Base-by-base conservation (phyloP, 176 grass and related monocot species). In the Musa acuminata region DNA sequence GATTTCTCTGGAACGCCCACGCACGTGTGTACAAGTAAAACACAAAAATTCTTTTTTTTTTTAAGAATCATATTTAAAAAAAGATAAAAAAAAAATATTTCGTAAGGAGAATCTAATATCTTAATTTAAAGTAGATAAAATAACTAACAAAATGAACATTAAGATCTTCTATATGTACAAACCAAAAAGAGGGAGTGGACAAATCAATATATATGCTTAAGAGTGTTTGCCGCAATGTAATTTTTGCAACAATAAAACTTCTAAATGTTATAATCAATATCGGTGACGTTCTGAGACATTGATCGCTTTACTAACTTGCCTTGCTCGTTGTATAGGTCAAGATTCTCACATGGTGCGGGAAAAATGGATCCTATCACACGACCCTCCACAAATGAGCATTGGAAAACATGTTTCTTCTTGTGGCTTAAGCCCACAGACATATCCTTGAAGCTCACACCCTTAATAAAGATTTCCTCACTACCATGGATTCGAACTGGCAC, bases 331-430 rank as follows among this genome's bases (percentile, higher is more conserved):
- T 74, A 74, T 43, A 74, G 20, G 24, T 74, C 72, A 17, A 74
- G 72, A 25, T 74, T 74, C 72, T 74, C 54, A 58, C 72, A 74
- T 21, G 72, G 72, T 74, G 72, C 72, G 21, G 72, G 72, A 53
- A 74, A 74, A n/a, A 74, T 60, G 13, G 25, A 58, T 25, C 72
- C 72, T 7, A 60, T 74, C 25, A 11, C 72, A 59, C 72, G 72
- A 43, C 72, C 72, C 13, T 58, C 25, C 11, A 74, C 72, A 48
- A 43, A 74, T 1, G 72, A 74, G 55, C 72, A 74, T 9, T 74
- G 72, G 72, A 74, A 74, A 0, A 74, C 55, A 43, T 74, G 72
- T 2, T 72, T 72, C 24, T 58, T 74, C 53, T 58, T 74, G 53
- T 58, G n/a, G 53, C 25, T 74, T 74, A 58, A 58, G 1, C 54